Percentiles rank a stretch among this genome's conserved stretches.
Evolutionary conservation across 352 stramenopile species (phyloP).

Genomic region (Globisporangium recalcitrans): DNA sequence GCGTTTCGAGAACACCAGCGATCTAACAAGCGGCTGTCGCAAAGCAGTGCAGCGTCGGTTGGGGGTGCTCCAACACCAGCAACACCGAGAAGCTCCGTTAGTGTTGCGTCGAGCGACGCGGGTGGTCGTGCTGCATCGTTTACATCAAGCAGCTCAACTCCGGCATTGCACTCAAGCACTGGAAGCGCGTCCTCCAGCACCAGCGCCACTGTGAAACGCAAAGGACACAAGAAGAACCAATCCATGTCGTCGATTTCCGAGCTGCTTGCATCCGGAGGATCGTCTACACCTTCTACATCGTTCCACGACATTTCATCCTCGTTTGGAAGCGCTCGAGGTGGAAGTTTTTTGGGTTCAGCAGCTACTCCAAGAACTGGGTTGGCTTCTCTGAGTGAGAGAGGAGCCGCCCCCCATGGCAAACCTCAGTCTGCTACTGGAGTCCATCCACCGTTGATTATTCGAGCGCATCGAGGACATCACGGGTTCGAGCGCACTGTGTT

Average conservation of each 20-base stretch:
- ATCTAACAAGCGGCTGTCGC: conserved; percentile 7
- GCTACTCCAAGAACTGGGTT: conserved; percentile 63
- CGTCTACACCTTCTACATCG: conserved; percentile 31
- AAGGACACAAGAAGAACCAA: conserved; percentile 85
- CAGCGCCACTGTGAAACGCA: conserved; percentile 48
- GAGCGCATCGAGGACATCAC: conserved; percentile 10
- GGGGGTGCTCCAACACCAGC: conserved; percentile 2
- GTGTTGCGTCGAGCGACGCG: conserved; percentile 3
- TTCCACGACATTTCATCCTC: conserved; percentile 58
- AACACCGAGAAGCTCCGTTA: conserved; percentile 11
- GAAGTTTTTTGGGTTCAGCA: conserved; percentile 41
- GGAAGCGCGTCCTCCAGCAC: conserved; percentile 12
- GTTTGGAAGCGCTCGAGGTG: conserved; percentile 23
- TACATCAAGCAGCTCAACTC: conserved; percentile 16
- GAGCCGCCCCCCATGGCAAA: conserved; percentile 22
- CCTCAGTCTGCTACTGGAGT: conserved; percentile 5
- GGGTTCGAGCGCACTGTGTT: conserved; percentile 22
- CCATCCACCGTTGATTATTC: conserved; percentile 13
- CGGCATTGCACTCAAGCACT: neutral
- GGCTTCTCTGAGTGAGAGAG: conserved; percentile 62
- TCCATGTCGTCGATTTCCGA: conserved; percentile 88
- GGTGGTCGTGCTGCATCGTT: conserved; percentile 16
- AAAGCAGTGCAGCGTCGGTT: conserved; percentile 1
- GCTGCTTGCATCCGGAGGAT: conserved; percentile 47
- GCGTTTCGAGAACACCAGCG: conserved; percentile 60